Conservation (phyloP, 2,329 filamentous ascomycete species). For the Trichoderma breve region DNA sequence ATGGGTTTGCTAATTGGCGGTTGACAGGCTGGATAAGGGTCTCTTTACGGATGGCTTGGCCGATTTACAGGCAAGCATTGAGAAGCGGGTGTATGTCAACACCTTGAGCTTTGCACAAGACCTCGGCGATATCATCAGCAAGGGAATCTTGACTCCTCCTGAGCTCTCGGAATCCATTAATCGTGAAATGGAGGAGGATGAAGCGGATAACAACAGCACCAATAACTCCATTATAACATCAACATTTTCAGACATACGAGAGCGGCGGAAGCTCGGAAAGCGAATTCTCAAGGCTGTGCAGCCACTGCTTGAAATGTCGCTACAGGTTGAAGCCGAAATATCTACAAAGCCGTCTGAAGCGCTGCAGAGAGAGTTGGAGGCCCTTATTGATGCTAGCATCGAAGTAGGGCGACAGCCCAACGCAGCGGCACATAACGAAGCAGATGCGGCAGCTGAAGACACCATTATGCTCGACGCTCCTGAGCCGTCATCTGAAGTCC, state of each 20-base stretch:
- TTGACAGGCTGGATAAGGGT: conserved; percentile 60
- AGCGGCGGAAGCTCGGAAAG: conserved; percentile 82
- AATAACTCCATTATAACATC: conserved; percentile 50
- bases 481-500: conserved; percentile 46
- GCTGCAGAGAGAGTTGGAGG: conserved; percentile 71
- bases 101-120: conserved; percentile 57
- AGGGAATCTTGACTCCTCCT: conserved; percentile 48
- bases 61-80: conserved; percentile 51
- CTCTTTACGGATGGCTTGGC: conserved; percentile 55
- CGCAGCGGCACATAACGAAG: conserved; percentile 36
- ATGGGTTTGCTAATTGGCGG: conserved; percentile 35
- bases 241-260: conserved; percentile 67
- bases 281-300: conserved; percentile 83
- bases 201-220: conserved; percentile 33
- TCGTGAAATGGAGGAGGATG: conserved; percentile 33
- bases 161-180: conserved; percentile 29
- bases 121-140: conserved; percentile 53
- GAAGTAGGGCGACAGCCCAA: conserved; percentile 49
- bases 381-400: conserved; percentile 67
- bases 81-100: conserved; percentile 57
- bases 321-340: conserved; percentile 79
- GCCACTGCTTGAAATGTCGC: conserved; percentile 70
- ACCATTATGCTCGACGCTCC: conserved; percentile 53
- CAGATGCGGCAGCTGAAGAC: conserved; percentile 43
- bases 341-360: conserved; percentile 67